Base-by-base conservation (phyloP, 129 eudicot species). In the sunflower (Helianthus annuus) region DNA sequence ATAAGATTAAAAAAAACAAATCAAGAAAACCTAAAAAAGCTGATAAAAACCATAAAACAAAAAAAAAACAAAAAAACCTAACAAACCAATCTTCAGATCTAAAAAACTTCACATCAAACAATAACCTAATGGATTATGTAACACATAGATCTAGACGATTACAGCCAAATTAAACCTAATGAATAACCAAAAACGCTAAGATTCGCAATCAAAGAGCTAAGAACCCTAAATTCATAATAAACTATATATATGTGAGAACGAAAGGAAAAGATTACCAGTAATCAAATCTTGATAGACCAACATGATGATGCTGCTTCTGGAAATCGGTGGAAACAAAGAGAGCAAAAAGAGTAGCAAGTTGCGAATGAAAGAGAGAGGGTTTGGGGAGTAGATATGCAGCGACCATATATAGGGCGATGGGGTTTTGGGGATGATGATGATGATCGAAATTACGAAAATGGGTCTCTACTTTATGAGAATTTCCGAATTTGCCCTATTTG, bases 231-330 rank as follows among this genome's bases (percentile, higher is more conserved):
- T 34, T 77, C 7, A 34, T 12, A 19, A 60, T 7, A 52, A 68
- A 9, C 9, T 6, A 55, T 0, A 1, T 6, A 27, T 34, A 4
- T 14, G 2, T 15, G 44, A 34, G 24, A 15, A 10, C 12, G 16
- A n/a, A 22, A 29, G 9, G 4, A 38, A 17, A 52, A 63, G 36
- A 10, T n/a, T 87, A 87, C 89, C 92, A 57, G 85, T 56, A 36
- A 84, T 58, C 55, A 87, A 83, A 71, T 87, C 92, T 57, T 84
- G 89, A 66, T 87, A 84, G 55, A 87, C 86, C 85, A 87, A 79
- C 92, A 87, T 87, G 49, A 12, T 3, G 65, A 32, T 13, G 22
- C 0, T 19, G 46, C 11, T 61, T 34, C 27, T 63, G 48, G 48
- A 2, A 48, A 63, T 63, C 49, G 68, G 49, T 63, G 32, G 68